These are phyloP conservation scores for Pilaira anomala DNA, from an alignment of 192 early-diverging fungal species.

Conservation along the genomic window DNA sequence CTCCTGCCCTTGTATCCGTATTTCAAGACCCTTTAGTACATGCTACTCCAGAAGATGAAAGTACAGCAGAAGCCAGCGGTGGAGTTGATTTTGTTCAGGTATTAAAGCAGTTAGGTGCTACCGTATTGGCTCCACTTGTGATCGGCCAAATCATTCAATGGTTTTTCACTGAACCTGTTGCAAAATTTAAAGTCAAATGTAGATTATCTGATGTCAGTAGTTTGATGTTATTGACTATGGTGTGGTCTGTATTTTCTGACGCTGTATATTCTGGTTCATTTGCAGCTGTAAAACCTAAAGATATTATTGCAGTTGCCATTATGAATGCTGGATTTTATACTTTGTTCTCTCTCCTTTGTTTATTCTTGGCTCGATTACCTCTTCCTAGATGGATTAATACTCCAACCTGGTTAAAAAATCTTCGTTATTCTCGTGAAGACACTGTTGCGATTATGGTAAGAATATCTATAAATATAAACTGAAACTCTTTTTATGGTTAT, in stretches of 20 bases:
- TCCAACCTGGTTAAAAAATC: slow-evolving; percentile 23
- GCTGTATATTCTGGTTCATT: slow-evolving; percentile 58
- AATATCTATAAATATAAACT: not conserved
- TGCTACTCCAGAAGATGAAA: slow-evolving; percentile 20
- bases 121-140: slow-evolving; percentile 61
- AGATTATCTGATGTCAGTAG: slow-evolving; percentile 57
- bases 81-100: slow-evolving; percentile 50
- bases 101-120: slow-evolving; percentile 53
- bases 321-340: slow-evolving; percentile 52
- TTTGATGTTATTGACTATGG: slow-evolving; percentile 56
- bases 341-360: slow-evolving; percentile 48
- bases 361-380: slow-evolving; percentile 44
- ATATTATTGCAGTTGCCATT: slow-evolving; percentile 51
- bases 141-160: slow-evolving; percentile 58
- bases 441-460: slow-evolving; percentile 58
- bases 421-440: slow-evolving; percentile 45
- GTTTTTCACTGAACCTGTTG: slow-evolving; percentile 44
- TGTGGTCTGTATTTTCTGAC: slow-evolving; percentile 75
- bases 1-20: slow-evolving; percentile 49
- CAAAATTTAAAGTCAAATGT: slow-evolving; percentile 44
- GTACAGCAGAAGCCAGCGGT: slow-evolving; percentile 13
- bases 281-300: slow-evolving; percentile 41
- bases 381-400: slow-evolving; percentile 18
- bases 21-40: slow-evolving; percentile 39
- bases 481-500: slow-evolving; percentile 3